These are phyloP conservation scores for Paspalum notatum DNA, from an alignment of 176 grass and related monocot genomes.

Conservation along the genomic window DNA sequence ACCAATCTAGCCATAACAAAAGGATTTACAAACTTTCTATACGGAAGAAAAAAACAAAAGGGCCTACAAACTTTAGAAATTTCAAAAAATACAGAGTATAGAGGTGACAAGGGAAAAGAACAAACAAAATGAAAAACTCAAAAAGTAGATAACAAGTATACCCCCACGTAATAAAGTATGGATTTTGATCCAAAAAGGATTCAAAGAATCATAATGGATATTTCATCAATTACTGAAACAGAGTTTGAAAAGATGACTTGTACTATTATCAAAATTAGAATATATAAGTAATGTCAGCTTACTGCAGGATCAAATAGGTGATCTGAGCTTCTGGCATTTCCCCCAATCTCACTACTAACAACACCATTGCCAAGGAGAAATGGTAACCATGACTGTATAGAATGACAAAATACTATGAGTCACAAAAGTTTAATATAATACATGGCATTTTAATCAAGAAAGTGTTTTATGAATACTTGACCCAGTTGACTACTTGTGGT, in stretches of 20 bases:
- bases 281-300: constrained; percentile 50
- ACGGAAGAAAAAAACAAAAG: too few relatives aligned
- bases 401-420: constrained; percentile 35
- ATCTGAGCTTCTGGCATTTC: constrained; percentile 23
- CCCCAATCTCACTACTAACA: constrained; percentile 32
- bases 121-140: constrained; percentile 10
- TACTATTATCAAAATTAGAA: constrained; percentile 1
- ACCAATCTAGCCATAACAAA: too few relatives aligned
- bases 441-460: constrained; percentile 6
- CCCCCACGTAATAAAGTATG: background rate
- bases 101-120: background rate
- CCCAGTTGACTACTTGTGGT: too few relatives aligned
- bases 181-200: background rate
- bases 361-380: constrained; percentile 63
- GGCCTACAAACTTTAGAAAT: background rate
- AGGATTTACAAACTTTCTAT: too few relatives aligned
- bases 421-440: constrained; percentile 15
- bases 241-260: constrained; percentile 6
- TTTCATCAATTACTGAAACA: background rate
- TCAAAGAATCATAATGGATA: background rate
- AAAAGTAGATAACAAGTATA: background rate
- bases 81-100: background rate
- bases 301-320: constrained; percentile 74
- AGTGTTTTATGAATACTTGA: constrained; percentile 28
- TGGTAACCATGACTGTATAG: constrained; percentile 76